phyloP scores from a whole-genome alignment of 2,329 filamentous ascomycete species.

The Diaporthe helianthi region DNA sequence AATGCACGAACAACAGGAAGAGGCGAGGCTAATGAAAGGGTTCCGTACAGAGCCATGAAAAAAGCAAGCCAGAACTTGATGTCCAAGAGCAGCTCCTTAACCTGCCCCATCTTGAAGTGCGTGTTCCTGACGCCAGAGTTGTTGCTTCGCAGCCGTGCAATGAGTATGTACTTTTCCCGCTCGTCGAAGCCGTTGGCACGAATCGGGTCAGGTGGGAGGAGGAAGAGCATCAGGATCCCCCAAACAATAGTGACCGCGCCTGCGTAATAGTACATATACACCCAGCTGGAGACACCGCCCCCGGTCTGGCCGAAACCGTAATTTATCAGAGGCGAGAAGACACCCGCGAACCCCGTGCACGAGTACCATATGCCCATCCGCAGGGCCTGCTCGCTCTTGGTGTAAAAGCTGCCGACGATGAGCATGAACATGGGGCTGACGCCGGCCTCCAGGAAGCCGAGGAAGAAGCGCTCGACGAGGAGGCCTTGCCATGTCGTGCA shows the following conservation, averaged over 20 bases:
- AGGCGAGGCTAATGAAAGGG: no score
- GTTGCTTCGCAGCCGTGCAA: constrained; percentile 37
- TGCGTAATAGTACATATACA: constrained; percentile 51
- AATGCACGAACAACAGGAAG: no score
- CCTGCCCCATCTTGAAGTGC: constrained; percentile 37
- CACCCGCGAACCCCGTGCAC: constrained; percentile 51
- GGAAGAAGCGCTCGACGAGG: constrained; percentile 58
- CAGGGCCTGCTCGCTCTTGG: constrained; percentile 49
- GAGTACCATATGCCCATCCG: constrained; percentile 52
- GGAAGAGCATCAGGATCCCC: constrained; percentile 39
- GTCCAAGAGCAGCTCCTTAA: constrained; percentile 34
- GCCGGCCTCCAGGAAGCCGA: constrained; percentile 62
- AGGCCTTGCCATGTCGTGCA: constrained; percentile 48
- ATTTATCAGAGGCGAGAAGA: constrained; percentile 55
- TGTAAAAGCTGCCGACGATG: constrained; percentile 53
- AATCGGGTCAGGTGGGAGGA: constrained; percentile 40
- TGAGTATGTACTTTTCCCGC: constrained; percentile 35
- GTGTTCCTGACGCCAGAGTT: constrained; percentile 37
- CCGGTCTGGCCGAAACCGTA: constrained; percentile 55
- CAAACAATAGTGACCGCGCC: constrained; percentile 50
- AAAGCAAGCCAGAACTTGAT: constrained; percentile 41
- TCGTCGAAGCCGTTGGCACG: constrained; percentile 42
- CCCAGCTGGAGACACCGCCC: constrained; percentile 47
- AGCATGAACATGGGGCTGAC: constrained; percentile 65
- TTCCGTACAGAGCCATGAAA: no score